Percentiles rank a stretch among this genome's conserved stretches.
phyloP scores from a whole-genome alignment of 495 filamentous ascomycete species.

The Aspergillus sclerotiicarbonarius region DNA sequence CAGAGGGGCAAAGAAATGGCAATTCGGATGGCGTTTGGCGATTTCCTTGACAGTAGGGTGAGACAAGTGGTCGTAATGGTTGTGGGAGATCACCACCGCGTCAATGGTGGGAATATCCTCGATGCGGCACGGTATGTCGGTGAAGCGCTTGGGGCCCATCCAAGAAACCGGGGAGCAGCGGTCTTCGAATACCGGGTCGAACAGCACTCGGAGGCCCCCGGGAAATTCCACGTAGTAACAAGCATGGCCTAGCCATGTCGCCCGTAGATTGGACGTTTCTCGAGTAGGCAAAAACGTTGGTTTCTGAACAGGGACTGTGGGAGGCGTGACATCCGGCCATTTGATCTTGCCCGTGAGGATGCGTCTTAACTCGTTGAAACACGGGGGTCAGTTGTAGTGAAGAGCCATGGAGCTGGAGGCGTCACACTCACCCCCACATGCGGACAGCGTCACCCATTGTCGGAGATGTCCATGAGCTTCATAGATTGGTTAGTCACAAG shows the following conservation, averaged over 20 bases:
- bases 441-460: conserved; percentile 14
- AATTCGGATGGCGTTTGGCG: conserved; percentile 67
- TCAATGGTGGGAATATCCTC: conserved; percentile 82
- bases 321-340: conserved; percentile 60
- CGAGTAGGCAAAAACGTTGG: conserved; percentile 58
- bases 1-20: conserved; percentile 84
- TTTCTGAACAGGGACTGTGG: conserved; percentile 32
- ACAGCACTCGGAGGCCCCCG: conserved; percentile 80
- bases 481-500: conserved; percentile 17
- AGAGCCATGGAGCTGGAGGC: neutral
- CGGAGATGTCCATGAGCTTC: conserved; percentile 34
- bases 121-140: conserved; percentile 72
- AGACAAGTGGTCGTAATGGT: conserved; percentile 92
- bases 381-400: neutral
- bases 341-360: conserved; percentile 57
- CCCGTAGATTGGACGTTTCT: conserved; percentile 61
- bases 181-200: conserved; percentile 92
- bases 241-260: conserved; percentile 96
- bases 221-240: conserved; percentile 95
- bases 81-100: conserved; percentile 87
- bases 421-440: conserved; percentile 24
- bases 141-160: conserved; percentile 77
- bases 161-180: conserved; percentile 76
- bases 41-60: conserved; percentile 71
- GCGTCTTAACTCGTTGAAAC: conserved; percentile 42